Percentiles rank a stretch among this genome's conserved stretches.
phyloP scores from a whole-genome alignment of 2,329 filamentous ascomycete species.

The Aaosphaeria arxii region DNA sequence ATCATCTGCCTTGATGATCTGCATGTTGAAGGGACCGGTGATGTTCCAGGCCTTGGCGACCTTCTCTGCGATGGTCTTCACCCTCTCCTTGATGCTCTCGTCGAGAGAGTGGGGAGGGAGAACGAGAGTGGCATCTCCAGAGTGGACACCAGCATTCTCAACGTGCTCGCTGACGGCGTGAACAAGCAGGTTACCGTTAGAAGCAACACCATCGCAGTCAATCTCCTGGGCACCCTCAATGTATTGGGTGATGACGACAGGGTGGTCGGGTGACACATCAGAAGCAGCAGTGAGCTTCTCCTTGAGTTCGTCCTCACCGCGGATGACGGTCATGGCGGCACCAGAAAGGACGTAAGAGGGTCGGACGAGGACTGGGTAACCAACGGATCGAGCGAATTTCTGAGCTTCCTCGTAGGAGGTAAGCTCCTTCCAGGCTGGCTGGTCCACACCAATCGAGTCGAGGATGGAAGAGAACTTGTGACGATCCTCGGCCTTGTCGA shows the following conservation, averaged over 20 bases:
- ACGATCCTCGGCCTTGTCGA: slow-evolving; percentile 96
- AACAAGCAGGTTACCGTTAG: slow-evolving; percentile 78
- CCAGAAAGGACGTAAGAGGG: slow-evolving; percentile 95
- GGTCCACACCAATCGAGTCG: slow-evolving; percentile 93
- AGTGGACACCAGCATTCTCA: slow-evolving; percentile 96
- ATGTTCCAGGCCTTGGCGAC: slow-evolving; percentile 97
- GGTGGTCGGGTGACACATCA: slow-evolving; percentile 91
- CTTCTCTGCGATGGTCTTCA: slow-evolving; percentile 95
- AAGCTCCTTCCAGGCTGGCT: slow-evolving; percentile 97
- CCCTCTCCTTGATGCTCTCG: slow-evolving; percentile 71
- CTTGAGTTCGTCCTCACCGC: slow-evolving; percentile 81
- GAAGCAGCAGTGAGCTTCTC: slow-evolving; percentile 91
- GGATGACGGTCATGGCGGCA: slow-evolving; percentile 97
- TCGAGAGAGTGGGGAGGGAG: slow-evolving; percentile 83
- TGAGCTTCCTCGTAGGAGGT: slow-evolving; percentile 87
- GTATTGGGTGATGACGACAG: slow-evolving; percentile 97
- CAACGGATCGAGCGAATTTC: slow-evolving; percentile 77
- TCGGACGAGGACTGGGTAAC: slow-evolving; percentile 92
- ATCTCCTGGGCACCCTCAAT: slow-evolving; percentile 97
- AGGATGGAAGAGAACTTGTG: slow-evolving; percentile 98
- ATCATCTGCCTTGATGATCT: slow-evolving; percentile 90
- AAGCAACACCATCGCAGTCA: slow-evolving; percentile 90
- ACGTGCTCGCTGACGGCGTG: slow-evolving; percentile 96
- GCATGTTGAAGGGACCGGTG: slow-evolving; percentile 99
- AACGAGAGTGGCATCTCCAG: slow-evolving; percentile 91